Percentiles rank a stretch among this genome's conserved stretches.
These are phyloP conservation scores for Knufia petricola DNA, from an alignment of 2,329 filamentous ascomycete species.

Conservation along the genomic window DNA sequence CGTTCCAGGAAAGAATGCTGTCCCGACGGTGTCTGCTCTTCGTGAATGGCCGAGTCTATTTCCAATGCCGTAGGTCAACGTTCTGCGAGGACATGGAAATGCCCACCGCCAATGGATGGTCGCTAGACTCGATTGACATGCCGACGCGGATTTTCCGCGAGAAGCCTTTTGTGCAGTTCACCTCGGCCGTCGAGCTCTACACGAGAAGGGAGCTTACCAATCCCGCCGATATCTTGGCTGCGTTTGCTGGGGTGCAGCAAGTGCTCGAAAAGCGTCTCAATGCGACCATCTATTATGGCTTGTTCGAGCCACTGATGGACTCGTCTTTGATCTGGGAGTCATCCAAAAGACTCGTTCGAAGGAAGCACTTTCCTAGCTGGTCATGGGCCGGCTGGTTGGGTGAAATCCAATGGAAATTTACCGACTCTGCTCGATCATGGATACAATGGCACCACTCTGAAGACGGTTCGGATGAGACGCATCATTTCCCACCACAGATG, in stretches of 20 bases:
- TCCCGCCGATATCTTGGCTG: constrained; percentile 19
- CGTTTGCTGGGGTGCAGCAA: constrained; percentile 21
- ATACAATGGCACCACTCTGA: constrained; percentile 21
- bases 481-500: constrained; percentile 17
- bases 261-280: constrained; percentile 21
- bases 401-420: constrained; percentile 23
- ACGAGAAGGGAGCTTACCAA: constrained; percentile 23
- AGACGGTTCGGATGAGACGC: constrained; percentile 9
- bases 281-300: constrained; percentile 18
- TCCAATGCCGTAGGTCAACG: constrained; percentile 22
- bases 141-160: constrained; percentile 22
- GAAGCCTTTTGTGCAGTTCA: constrained; percentile 23
- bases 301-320: constrained; percentile 21
- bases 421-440: constrained; percentile 19
- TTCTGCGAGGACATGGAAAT: constrained; percentile 24
- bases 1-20: constrained; percentile 32
- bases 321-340: constrained; percentile 23
- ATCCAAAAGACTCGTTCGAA: constrained; percentile 18
- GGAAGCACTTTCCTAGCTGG: constrained; percentile 18
- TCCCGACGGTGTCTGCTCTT: constrained; percentile 31
- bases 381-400: constrained; percentile 23
- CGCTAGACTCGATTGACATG: constrained; percentile 23
- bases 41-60: constrained; percentile 24
- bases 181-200: constrained; percentile 23
- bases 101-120: constrained; percentile 20